These are phyloP conservation scores for Pichiaceae sp. DNA, from an alignment of 1,139 yeast genomes.

Conservation along the genomic window DNA sequence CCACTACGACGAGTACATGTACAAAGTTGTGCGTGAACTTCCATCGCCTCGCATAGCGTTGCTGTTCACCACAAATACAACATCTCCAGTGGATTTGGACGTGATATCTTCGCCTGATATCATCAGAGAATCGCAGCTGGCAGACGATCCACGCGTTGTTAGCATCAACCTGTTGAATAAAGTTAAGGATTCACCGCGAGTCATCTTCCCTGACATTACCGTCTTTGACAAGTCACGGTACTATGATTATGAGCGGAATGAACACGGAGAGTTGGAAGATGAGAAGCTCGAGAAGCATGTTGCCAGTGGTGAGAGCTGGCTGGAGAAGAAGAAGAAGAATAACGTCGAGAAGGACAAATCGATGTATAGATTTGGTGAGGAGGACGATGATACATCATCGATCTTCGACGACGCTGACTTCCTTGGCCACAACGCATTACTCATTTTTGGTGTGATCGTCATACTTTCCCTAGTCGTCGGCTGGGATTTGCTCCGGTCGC, in stretches of 20 bases:
- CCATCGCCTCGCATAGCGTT: constrained; percentile 61
- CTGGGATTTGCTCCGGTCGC: constrained; percentile 3
- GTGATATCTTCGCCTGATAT: constrained; percentile 5
- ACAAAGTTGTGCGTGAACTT: constrained; percentile 44
- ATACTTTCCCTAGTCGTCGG: constrained; percentile 7
- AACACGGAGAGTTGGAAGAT: constrained; percentile 23
- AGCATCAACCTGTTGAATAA: constrained; percentile 7
- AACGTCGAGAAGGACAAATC: constrained; percentile 11
- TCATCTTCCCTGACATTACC: constrained; percentile 37
- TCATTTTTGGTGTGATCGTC: constrained; percentile 11
- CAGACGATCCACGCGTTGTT: constrained; percentile 23
- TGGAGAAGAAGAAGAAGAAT: constrained; percentile 14
- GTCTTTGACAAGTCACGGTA: constrained; percentile 36
- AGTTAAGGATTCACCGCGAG: constrained; percentile 16
- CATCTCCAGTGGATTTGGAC: constrained; percentile 11
- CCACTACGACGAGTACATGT: constrained; percentile 42
- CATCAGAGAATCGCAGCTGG: constrained; percentile 24
- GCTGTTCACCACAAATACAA: constrained; percentile 34
- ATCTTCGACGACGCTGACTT: constrained; percentile 14
- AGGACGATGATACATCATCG: constrained; percentile 9
- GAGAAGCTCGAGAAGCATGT: constrained; percentile 11
- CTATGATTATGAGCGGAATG: constrained; percentile 49
- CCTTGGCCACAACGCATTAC: constrained; percentile 19
- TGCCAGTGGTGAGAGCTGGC: constrained; percentile 19
- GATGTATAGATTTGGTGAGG: constrained; percentile 19